phyloP scores from a whole-genome alignment of 768 basidiomycete genomes.

The Paxillus ammoniavirescens region DNA sequence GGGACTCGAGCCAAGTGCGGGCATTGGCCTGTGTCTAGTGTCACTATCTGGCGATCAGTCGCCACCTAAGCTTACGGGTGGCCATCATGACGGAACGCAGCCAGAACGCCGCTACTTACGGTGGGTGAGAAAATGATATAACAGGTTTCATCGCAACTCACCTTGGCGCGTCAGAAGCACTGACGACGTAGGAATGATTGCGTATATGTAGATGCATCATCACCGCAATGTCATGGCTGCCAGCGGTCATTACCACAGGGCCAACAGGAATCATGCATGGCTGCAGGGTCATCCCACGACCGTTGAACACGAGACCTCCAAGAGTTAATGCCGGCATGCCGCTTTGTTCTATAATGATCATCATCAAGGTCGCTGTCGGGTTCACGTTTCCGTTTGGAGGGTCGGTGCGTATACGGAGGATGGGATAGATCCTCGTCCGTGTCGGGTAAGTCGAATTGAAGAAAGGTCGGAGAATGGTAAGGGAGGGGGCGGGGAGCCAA shows the following conservation, averaged over 20 bases:
- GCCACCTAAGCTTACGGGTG: neutral
- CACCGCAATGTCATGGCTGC: constrained; percentile 9
- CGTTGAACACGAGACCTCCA: constrained; percentile 19
- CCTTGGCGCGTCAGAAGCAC: neutral
- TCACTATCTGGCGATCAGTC: neutral
- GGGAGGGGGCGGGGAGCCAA: constrained; percentile 68
- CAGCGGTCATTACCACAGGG: constrained; percentile 17
- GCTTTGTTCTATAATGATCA: constrained; percentile 22
- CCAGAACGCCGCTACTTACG: constrained; percentile 6
- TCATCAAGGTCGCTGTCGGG: constrained; percentile 12
- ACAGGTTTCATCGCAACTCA: neutral
- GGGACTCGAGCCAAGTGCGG: neutral
- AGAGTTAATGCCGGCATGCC: constrained; percentile 18
- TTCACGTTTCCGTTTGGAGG: constrained; percentile 54
- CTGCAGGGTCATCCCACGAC: constrained; percentile 6
- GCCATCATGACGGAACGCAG: constrained; percentile 1
- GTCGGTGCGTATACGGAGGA: constrained; percentile 60
- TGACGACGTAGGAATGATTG: neutral
- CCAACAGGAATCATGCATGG: constrained; percentile 7
- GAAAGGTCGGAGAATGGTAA: constrained; percentile 66
- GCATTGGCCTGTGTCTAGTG: neutral
- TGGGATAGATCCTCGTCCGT: constrained; percentile 68
- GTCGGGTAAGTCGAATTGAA: constrained; percentile 67
- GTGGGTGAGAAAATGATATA: neutral
- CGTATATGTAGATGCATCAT: neutral